phyloP scores from a whole-genome alignment of 1,139 yeast species.

The Candida sanyaensis region DNA sequence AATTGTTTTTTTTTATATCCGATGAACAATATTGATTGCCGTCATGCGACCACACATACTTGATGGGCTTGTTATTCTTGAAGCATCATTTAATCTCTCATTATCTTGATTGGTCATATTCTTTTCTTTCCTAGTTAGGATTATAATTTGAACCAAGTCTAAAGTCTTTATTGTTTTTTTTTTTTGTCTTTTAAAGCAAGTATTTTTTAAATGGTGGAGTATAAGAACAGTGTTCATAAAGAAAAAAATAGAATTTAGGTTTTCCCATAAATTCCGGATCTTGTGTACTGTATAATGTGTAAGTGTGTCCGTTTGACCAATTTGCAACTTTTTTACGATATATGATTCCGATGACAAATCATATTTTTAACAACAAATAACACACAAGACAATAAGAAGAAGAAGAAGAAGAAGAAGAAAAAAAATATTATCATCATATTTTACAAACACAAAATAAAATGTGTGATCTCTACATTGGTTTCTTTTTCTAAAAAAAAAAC shows the following conservation, averaged over 20 bases:
- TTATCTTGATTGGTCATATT: not conserved
- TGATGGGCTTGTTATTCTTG: no score
- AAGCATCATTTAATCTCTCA: no score
- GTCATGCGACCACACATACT: not conserved
- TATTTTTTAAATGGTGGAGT: not conserved
- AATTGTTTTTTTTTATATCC: not conserved
- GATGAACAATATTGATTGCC: not conserved
- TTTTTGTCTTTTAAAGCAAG: no score
- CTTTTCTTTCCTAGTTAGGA: not conserved
- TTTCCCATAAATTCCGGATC: no score
- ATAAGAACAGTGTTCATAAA: no score
- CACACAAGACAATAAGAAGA: not conserved
- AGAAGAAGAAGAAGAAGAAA: not conserved
- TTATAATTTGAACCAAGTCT: not conserved
- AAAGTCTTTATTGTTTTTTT: no score
- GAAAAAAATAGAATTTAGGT: no score
- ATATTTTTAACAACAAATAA: no score
- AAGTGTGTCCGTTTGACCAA: no score
- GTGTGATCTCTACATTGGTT: constrained; percentile 1
- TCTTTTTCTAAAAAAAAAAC: not conserved
- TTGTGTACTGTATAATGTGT: no score
- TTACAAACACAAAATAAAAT: not conserved
- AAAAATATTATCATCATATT: not conserved
- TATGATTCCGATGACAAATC: no score
- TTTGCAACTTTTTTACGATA: no score